Evolutionary conservation across 352 stramenopile species (phyloP).

Genomic region (Bremia lactucae): DNA sequence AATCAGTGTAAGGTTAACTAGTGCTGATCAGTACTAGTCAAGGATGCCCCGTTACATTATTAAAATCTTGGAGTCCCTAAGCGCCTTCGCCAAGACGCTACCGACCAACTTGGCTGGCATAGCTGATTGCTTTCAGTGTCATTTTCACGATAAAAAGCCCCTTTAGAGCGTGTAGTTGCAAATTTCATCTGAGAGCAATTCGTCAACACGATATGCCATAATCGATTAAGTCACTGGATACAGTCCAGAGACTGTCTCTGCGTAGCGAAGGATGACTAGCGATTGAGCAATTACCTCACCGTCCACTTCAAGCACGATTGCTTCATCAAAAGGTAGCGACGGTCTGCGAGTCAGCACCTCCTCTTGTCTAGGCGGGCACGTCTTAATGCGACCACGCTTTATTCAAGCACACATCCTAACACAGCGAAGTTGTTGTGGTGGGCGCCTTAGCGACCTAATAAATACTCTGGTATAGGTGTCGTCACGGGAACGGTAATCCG

Average conservation of each 20-base stretch:
- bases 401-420: too few species aligned
- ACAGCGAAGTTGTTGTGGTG: too few species aligned
- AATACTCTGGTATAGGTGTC: too few species aligned
- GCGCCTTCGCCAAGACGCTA: slow-evolving; percentile 25
- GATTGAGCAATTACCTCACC: slow-evolving; percentile 39
- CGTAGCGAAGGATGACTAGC: slow-evolving; percentile 52
- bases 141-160: slow-evolving; percentile 14
- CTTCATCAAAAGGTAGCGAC: slow-evolving; percentile 32
- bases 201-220: slow-evolving; percentile 32
- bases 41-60: too few species aligned
- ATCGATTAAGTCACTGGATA: slow-evolving; percentile 32
- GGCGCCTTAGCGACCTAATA: too few species aligned
- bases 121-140: slow-evolving; percentile 22
- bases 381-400: too few species aligned
- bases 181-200: slow-evolving; percentile 34
- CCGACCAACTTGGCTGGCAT: slow-evolving; percentile 28
- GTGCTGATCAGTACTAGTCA: too few species aligned
- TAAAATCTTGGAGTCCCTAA: slow-evolving; percentile 33
- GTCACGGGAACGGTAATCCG: too few species aligned
- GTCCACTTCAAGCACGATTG: slow-evolving; percentile 40
- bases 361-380: slow-evolving; percentile 22
- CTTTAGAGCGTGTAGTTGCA: slow-evolving; percentile 18
- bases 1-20: too few species aligned
- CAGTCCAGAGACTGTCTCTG: slow-evolving; percentile 37
- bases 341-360: slow-evolving; percentile 31